phyloP scores from a whole-genome alignment of 2,329 filamentous ascomycete genomes.

The Apiospora pterosperma region DNA sequence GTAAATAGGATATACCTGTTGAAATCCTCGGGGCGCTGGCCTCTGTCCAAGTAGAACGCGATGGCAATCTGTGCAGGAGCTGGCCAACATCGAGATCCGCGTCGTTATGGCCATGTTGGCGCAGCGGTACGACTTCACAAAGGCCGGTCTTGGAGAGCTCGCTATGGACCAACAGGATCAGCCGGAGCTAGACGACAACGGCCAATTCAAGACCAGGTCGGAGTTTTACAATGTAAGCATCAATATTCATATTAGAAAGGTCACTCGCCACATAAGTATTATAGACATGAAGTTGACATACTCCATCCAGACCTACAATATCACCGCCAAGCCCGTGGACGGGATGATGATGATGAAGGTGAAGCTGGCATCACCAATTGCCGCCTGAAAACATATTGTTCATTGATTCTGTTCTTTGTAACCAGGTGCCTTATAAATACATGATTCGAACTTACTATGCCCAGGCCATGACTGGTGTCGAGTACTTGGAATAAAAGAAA shows the following conservation, averaged over 20 bases:
- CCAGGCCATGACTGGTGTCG: too few relatives aligned
- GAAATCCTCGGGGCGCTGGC: too few relatives aligned
- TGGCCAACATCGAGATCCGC: slow-evolving; percentile 51
- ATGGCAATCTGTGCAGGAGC: too few relatives aligned
- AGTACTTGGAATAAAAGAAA: too few relatives aligned
- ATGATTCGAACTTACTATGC: too few relatives aligned
- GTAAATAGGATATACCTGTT: too few relatives aligned
- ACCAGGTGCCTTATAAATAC: too few relatives aligned
- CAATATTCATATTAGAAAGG: too few relatives aligned
- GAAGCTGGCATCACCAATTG: slow-evolving; percentile 5
- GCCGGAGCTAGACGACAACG: not conserved
- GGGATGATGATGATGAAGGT: slow-evolving; percentile 2
- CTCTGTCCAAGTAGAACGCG: too few relatives aligned
- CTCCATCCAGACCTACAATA: not conserved
- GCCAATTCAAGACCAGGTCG: not conserved
- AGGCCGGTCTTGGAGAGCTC: not conserved
- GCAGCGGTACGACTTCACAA: slow-evolving; percentile 45
- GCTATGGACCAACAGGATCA: not conserved
- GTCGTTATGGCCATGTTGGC: slow-evolving; percentile 45
- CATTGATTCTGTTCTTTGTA: too few relatives aligned
- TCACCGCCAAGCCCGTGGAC: not conserved
- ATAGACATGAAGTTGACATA: not conserved
- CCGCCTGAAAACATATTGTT: not conserved
- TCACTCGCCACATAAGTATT: too few relatives aligned
- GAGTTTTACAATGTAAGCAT: not conserved